Conservation (phyloP, 352 stramenopile genomes). For the Aphanomyces astaci region DNA sequence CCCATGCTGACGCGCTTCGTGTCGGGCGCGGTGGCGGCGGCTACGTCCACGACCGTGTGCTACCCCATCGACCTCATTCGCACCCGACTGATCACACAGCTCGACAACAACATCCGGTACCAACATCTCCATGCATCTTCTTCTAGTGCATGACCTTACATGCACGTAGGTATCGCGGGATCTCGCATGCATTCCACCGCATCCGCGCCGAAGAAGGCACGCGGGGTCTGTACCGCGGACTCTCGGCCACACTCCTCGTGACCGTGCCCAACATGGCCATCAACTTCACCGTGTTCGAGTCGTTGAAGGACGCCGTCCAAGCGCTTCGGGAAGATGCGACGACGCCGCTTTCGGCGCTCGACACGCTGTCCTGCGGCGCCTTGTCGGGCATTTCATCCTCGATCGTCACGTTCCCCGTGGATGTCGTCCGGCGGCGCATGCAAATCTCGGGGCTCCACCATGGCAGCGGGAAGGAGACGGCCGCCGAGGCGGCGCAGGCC, state of each 20-base stretch:
- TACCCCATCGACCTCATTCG: constrained; percentile 96
- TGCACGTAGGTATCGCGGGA: constrained; percentile 73
- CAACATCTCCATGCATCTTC: neutral
- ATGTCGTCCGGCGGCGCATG: constrained; percentile 90
- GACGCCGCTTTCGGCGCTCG: constrained; percentile 45
- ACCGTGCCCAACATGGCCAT: constrained; percentile 94
- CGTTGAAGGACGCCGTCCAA: constrained; percentile 85
- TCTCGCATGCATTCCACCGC: constrained; percentile 89
- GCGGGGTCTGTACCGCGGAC: constrained; percentile 89
- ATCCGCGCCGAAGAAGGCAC: constrained; percentile 86
- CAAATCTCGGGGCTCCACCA: constrained; percentile 92
- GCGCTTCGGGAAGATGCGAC: constrained; percentile 45
- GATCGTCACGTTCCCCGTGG: constrained; percentile 92
- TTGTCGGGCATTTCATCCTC: constrained; percentile 87
- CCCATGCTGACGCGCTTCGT: constrained; percentile 47
- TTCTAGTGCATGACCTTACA: neutral
- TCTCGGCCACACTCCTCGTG: constrained; percentile 90
- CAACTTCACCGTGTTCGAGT: constrained; percentile 94
- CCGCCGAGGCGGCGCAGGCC: constrained; percentile 50
- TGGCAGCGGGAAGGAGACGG: constrained; percentile 15
- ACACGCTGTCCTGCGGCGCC: constrained; percentile 89
- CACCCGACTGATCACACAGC: constrained; percentile 90
- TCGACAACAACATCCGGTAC: constrained; percentile 84
- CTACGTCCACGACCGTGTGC: constrained; percentile 81
- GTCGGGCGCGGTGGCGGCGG: constrained; percentile 60